Evolutionary conservation across 2,329 filamentous ascomycete species (phyloP), one percentile per base, ranked within the genome.

Genomic region (Trichothecium roseum): DNA sequence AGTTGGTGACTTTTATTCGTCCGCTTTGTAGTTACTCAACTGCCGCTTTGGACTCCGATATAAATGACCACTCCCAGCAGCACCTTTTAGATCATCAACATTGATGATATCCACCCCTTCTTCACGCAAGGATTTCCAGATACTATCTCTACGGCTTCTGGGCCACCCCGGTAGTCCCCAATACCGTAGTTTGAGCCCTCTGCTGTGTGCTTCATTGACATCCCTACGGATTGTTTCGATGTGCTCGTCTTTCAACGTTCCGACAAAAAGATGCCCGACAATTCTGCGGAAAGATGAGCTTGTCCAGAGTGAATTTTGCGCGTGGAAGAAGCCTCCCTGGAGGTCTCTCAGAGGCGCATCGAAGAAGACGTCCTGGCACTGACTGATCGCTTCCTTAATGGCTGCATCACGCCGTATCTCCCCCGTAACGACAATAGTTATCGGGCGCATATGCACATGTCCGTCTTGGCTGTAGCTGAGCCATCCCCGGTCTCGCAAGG

Each of bases 391-490:
- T 12, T 28, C 12, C 17, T 35, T 8, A 35, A n/a, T 8, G 12
- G 32, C 5, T 35, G 20, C 12, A 15, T 29, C 7, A 30, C 12
- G 20, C 6, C 10, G 20, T 9, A 35, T 16, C 13, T 72, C 72
- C 10, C 82, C 81, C 2, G 78, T 83, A 2, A 71, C 78, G 2
- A 86, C 77, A 2, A 85, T 69, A 0, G 80, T 85, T 26, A 86
- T 55, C 1, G 76, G 74, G 1, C 79, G 62, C 16, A 58, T 49
- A 27, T 70, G 52, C 3, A 81, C 50, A 13, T 58, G 49, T 13
- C 60, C 64, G 33, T 75, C 62, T 17, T 72, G 59, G 35, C 71
- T 66, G 40, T 59, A 64, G 10, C 64, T 69, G 15, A 80, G 52
- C 64, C 68, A 84, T n/a, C 68, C 68, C 28, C 60, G 62, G 28